A percentile compares a stretch with the other conserved stretches of the same genome.
Conservation (phyloP, 2,329 filamentous ascomycete genomes). For the Stemphylium beticola region DNA sequence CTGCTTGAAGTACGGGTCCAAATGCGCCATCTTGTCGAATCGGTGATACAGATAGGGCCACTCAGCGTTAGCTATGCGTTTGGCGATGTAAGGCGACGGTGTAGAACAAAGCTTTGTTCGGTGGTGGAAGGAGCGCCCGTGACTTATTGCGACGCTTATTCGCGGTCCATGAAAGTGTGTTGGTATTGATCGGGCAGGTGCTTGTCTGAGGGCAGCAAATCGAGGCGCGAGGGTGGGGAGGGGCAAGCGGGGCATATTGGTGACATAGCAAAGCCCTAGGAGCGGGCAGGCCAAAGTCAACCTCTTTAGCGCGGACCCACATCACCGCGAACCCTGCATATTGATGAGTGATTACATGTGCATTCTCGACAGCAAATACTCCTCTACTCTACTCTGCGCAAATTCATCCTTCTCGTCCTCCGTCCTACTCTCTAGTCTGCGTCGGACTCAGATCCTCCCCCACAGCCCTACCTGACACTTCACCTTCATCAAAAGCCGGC, state of each 20-base stretch:
- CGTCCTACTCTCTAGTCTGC: conserved; percentile 5
- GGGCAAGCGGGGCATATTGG: conserved; percentile 30
- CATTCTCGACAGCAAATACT: background rate
- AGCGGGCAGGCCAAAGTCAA: conserved; percentile 8
- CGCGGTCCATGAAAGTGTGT: conserved; percentile 28
- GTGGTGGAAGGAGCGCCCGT: conserved; percentile 4
- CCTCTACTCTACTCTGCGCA: background rate
- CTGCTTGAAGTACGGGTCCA: conserved; percentile 92
- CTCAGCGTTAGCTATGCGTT: conserved; percentile 30
- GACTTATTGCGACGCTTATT: conserved; percentile 34
- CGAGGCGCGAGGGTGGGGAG: conserved; percentile 21
- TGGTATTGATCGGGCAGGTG: conserved; percentile 41
- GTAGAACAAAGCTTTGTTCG: conserved; percentile 19
- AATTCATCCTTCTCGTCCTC: background rate
- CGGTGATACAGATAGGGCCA: conserved; percentile 58
- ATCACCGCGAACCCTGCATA: conserved; percentile 2
- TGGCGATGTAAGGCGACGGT: conserved; percentile 21
- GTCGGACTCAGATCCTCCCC: conserved; percentile 19
- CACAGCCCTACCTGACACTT: background rate
- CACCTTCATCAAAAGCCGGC: conserved; percentile 23
- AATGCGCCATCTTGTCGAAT: conserved; percentile 76
- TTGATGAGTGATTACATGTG: background rate
- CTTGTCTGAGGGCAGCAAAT: conserved; percentile 21
- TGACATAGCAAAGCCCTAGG: background rate
- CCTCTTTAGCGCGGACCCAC: conserved; percentile 14